Conservation (phyloP, 176 grass and related monocot genomes). For the Cocos nucifera region DNA sequence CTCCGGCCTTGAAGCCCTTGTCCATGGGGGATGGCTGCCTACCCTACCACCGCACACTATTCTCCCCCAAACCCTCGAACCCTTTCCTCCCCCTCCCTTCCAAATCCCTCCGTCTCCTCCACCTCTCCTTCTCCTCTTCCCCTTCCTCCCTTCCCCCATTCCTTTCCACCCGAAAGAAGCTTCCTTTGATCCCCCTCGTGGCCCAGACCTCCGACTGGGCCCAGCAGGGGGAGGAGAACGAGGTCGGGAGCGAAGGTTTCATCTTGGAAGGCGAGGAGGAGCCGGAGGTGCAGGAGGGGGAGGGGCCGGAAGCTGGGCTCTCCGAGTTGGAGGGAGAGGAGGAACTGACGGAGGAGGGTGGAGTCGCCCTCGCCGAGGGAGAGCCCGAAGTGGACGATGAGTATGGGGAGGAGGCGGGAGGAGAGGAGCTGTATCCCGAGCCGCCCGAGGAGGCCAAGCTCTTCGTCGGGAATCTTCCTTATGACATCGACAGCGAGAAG, state of each 20-base stretch:
- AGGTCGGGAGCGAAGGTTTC: background rate
- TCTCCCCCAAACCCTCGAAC: conserved; percentile 13
- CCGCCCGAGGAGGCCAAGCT: conserved; percentile 74
- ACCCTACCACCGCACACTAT: background rate
- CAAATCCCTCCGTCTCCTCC: background rate
- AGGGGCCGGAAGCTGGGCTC: conserved; percentile 9
- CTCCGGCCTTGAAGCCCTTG: background rate
- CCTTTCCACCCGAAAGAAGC: conserved; percentile 22
- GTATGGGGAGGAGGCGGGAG: conserved; percentile 30
- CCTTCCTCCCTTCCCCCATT: conserved; percentile 25
- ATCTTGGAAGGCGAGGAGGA: background rate
- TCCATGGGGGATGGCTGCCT: conserved; percentile 12
- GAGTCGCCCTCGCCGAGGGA: conserved; percentile 3
- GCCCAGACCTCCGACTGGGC: conserved; percentile 38
- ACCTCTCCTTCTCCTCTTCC: conserved; percentile 32
- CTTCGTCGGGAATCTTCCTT: conserved; percentile 52
- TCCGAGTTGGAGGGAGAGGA: conserved; percentile 17
- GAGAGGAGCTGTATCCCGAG: conserved; percentile 18
- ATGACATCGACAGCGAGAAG: conserved; percentile 51
- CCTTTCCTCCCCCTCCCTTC: conserved; percentile 11
- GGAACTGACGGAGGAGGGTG: background rate
- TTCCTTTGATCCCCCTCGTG: conserved; percentile 13
- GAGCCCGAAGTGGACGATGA: background rate
- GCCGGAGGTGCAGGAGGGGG: conserved; percentile 21
- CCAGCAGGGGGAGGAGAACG: conserved; percentile 20